Evolutionary conservation across 1,284 basidiomycete species (phyloP).

Genomic region (Ustilago shanxiensis): DNA sequence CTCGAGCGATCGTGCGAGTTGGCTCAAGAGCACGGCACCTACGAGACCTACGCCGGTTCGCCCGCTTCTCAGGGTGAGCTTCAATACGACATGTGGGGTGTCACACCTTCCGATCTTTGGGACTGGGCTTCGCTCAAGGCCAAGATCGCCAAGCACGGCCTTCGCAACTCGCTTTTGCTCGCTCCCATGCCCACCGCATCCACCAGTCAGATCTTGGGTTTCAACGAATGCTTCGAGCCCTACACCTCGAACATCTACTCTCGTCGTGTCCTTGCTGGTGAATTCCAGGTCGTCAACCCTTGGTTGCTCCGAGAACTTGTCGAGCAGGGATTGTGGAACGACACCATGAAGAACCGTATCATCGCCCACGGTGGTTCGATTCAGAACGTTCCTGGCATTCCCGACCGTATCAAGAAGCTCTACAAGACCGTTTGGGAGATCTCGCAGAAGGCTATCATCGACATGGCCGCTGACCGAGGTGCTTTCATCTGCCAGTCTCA

Average conservation of each 20-base stretch:
- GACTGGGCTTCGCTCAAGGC: slow-evolving; percentile 91
- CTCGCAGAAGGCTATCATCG: slow-evolving; percentile 96
- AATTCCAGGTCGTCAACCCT: slow-evolving; percentile 99
- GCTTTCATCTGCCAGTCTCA: slow-evolving; percentile 94
- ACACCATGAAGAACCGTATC: slow-evolving; percentile 99
- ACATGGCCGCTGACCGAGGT: slow-evolving; percentile 97
- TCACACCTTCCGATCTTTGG: slow-evolving; percentile 92
- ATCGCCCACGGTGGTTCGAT: slow-evolving; percentile 95
- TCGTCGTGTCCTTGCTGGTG: slow-evolving; percentile 97
- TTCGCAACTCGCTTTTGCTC: slow-evolving; percentile 93
- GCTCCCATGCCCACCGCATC: slow-evolving; percentile 99
- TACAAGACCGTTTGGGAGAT: slow-evolving; percentile 99
- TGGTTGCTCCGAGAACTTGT: slow-evolving; percentile 98
- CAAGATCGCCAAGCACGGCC: slow-evolving; percentile 86
- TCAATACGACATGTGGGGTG: slow-evolving; percentile 95
- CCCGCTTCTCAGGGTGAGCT: slow-evolving; percentile 89
- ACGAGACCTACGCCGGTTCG: slow-evolving; percentile 91
- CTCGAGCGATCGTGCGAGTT: slow-evolving; percentile 93
- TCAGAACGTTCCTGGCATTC: slow-evolving; percentile 74
- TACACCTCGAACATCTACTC: slow-evolving; percentile 99
- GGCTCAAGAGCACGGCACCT: slow-evolving; percentile 84
- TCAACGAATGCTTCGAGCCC: slow-evolving; percentile 98
- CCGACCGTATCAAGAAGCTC: slow-evolving; percentile 78
- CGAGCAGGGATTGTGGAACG: slow-evolving; percentile 94
- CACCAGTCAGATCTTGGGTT: slow-evolving; percentile 97